These are phyloP conservation scores for Nidularia pulvinata DNA, from an alignment of 768 basidiomycete genomes.

Conservation along the genomic window DNA sequence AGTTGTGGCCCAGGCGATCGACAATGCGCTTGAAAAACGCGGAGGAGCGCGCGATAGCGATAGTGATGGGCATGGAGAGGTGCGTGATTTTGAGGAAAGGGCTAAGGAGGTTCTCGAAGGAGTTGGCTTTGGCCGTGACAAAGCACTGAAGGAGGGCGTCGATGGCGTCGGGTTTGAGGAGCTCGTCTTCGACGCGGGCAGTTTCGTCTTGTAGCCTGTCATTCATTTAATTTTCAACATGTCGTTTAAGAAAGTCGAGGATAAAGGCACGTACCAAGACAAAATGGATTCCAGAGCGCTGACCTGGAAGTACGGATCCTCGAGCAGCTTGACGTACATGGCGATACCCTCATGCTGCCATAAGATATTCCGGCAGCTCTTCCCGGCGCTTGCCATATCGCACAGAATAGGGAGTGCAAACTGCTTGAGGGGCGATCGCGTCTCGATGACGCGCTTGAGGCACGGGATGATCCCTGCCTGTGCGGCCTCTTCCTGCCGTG, in stretches of 20 bases:
- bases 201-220: conserved; percentile 94
- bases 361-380: conserved; percentile 84
- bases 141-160: conserved; percentile 79
- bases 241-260: neutral
- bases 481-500: conserved; percentile 95
- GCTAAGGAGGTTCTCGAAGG: conserved; percentile 91
- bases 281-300: conserved; percentile 89
- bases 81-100: conserved; percentile 93
- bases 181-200: conserved; percentile 87
- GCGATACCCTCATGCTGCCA: conserved; percentile 94
- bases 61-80: conserved; percentile 70
- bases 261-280: conserved; percentile 66
- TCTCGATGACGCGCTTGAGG: conserved; percentile 86
- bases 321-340: conserved; percentile 76
- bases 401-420: conserved; percentile 97
- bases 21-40: conserved; percentile 88
- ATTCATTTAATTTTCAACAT: neutral
- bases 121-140: conserved; percentile 82
- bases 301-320: conserved; percentile 91
- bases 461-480: conserved; percentile 94
- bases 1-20: conserved; percentile 70
- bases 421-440: conserved; percentile 91
- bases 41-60: conserved; percentile 74
- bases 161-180: conserved; percentile 65
- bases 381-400: conserved; percentile 94